Base-by-base conservation (phyloP, 1,284 basidiomycete species). In the Neonothopanus nambi region DNA sequence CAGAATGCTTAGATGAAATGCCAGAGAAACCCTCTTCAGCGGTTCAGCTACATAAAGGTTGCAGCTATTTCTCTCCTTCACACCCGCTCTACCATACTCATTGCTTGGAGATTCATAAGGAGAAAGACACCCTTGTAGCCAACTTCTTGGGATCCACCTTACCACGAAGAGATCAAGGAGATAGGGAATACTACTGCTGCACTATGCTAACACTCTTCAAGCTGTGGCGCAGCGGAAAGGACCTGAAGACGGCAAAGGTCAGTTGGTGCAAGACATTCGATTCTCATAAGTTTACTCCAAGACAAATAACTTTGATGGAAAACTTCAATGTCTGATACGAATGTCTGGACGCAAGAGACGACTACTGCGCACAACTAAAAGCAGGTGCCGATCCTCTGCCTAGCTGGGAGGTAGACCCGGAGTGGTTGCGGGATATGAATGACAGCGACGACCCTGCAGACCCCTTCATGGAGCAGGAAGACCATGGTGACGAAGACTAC, bases 151-250 rank as follows among this genome's bases (percentile, higher is more conserved):
- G 30, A 1, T 42, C 42, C 7, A 6, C 36, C 1, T 18, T 52
- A 3, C 51, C 51, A 1, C 36, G 44, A 1, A 15, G 13, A 9
- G 51, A 52, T 15, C 26, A 45, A 11, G 54, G 50, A 11, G 54
- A 52, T 38, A 15, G 35, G 6, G 51, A 52, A 18, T 38, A 47
- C 37, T 52, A 52, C 41, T 52, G 43, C 24, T 38, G 3, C 3
- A 21, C 40, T 5, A 54, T 54, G 52, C 43, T 48, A 17, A 45
- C 39, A n/a, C 33, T 57, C 1, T 60, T 57, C 44, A 58, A 43
- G 24, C 61, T 56, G 2, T 63, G 61, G 61, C 46, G 56, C 23
- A 20, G 30, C 21, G 58, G 59, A 3, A 35, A 28, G 6, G 58
- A 63, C 17, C 40, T 63, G 5, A 61, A 58, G 51, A 7, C 11